Conservation (phyloP, 306 rosid genomes). For the Castanea crenata region DNA sequence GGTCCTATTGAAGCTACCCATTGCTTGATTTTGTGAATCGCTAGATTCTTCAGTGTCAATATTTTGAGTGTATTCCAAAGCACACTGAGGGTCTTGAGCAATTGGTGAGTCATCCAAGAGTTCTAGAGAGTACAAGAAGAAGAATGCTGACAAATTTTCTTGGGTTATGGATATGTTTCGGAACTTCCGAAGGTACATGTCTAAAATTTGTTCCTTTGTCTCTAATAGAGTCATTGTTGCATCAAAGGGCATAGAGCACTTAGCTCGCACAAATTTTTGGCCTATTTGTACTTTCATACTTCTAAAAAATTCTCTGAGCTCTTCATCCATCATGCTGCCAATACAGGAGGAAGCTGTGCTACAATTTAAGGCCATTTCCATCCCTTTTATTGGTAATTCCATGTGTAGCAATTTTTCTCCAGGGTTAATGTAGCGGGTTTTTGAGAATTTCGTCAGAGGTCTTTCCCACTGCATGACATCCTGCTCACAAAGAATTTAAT, state of each 20-base stretch:
- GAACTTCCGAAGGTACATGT: conserved; percentile 4
- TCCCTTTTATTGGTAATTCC: conserved; percentile 59
- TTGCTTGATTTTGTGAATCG: background rate
- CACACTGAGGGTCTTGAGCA: conserved; percentile 14
- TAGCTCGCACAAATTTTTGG: conserved; percentile 40
- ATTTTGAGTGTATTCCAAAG: conserved; percentile 7
- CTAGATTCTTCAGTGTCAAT: background rate
- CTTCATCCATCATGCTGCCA: conserved; percentile 41
- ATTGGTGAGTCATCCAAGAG: conserved; percentile 33
- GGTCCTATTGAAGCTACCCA: conserved; percentile 10
- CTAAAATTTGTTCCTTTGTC: conserved; percentile 19
- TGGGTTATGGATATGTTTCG: conserved; percentile 30
- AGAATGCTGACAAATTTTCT: conserved; percentile 46
- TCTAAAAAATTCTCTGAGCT: conserved; percentile 37
- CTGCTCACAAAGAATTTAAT: conserved; percentile 32
- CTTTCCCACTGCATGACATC: conserved; percentile 72
- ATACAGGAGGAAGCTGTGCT: conserved; percentile 36
- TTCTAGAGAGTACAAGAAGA: conserved; percentile 63
- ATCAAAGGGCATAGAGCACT: conserved; percentile 33
- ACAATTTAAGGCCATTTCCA: conserved; percentile 61
- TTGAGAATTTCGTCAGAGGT: conserved; percentile 30
- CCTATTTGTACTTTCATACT: conserved; percentile 31
- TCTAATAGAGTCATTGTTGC: conserved; percentile 37
- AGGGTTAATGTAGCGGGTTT: conserved; percentile 22
- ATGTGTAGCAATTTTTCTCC: conserved; percentile 40